These are phyloP conservation scores for Lumnitzera racemosa DNA, from an alignment of 345 rosid genomes.

Conservation along the genomic window DNA sequence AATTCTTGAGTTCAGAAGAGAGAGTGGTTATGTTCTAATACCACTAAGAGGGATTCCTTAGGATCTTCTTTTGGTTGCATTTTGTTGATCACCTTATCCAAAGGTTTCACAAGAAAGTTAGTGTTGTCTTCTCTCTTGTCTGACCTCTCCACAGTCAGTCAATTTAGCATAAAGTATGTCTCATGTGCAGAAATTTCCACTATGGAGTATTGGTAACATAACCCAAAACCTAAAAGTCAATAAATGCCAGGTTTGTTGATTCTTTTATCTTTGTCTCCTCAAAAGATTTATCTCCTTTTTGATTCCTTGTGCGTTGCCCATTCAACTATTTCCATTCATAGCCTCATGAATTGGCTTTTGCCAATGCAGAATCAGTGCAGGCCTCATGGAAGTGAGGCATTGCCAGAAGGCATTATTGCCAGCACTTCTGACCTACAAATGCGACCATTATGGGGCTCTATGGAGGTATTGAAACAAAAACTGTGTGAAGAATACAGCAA, in stretches of 20 bases:
- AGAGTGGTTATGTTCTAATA: too few species aligned
- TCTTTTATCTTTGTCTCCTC: not conserved
- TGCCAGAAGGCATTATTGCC: constrained; percentile 46
- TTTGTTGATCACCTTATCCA: not conserved
- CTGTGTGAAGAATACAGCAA: too few species aligned
- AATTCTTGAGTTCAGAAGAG: too few species aligned
- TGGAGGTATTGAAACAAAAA: constrained; percentile 24
- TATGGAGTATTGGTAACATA: constrained; percentile 20
- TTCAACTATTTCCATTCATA: not conserved
- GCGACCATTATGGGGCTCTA: constrained; percentile 55
- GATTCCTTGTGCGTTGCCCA: not conserved
- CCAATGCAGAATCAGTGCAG: constrained; percentile 31
- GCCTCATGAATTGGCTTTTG: constrained; percentile 9
- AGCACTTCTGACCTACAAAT: constrained; percentile 45
- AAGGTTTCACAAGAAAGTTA: not conserved
- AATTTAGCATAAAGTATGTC: constrained; percentile 5
- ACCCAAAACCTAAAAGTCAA: constrained; percentile 9
- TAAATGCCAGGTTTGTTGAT: constrained; percentile 36
- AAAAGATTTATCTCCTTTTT: not conserved
- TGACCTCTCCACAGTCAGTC: not conserved
- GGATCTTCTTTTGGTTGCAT: too few species aligned
- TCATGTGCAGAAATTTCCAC: constrained; percentile 30
- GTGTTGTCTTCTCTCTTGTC: not conserved
- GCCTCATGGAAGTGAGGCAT: constrained; percentile 44
- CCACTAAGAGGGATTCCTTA: too few species aligned